Conservation (phyloP, 495 filamentous ascomycete species). For the Copromyces sp. region DNA sequence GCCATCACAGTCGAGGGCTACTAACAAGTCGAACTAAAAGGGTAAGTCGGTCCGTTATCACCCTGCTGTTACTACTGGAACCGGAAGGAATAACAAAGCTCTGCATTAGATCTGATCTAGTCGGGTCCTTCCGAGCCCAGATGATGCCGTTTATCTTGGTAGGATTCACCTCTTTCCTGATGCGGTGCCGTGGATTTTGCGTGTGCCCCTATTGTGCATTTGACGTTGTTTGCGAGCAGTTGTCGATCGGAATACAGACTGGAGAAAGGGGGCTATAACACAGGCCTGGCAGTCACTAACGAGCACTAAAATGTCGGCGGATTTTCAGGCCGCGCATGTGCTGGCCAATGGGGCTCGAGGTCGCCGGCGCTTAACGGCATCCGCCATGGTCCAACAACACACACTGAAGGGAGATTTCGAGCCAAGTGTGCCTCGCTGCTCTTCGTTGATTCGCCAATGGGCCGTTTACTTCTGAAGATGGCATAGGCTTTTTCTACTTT, state of each 20-base stretch:
- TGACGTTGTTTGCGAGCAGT: neutral
- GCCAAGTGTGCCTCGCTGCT: neutral
- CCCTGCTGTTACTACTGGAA: neutral
- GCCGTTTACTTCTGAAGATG: neutral
- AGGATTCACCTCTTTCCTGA: neutral
- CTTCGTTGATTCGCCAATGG: neutral
- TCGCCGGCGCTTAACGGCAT: neutral
- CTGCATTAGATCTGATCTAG: neutral
- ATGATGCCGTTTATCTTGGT: neutral
- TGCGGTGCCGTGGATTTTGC: neutral
- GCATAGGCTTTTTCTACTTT: neutral
- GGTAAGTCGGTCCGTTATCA: neutral
- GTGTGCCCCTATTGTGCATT: neutral
- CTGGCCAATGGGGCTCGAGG: neutral
- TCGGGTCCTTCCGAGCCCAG: neutral
- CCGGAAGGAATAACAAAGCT: neutral
- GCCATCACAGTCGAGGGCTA: neutral
- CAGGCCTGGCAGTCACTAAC: neutral
- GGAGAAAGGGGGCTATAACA: neutral
- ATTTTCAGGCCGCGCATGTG: neutral
- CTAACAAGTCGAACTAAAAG: neutral
- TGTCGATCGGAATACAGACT: neutral
- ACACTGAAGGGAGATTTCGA: neutral
- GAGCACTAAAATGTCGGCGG: neutral
- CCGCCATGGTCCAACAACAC: neutral